Evolutionary conservation across 768 basidiomycete species (phyloP).

Genomic region (Boletus eberwhitei): DNA sequence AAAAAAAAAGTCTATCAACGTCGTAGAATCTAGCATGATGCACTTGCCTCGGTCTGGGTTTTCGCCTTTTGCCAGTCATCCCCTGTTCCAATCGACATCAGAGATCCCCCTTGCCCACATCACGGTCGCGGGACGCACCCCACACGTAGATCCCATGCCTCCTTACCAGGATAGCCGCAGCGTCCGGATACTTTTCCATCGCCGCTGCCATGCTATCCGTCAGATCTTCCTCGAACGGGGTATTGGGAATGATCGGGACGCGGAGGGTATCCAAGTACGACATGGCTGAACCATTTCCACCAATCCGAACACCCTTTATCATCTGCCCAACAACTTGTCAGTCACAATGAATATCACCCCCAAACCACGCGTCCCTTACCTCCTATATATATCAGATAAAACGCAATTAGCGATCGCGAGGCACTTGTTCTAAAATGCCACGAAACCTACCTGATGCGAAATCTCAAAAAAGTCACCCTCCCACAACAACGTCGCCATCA

Average conservation of each 20-base stretch:
- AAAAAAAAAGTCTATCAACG: background rate
- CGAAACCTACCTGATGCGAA: constrained; percentile 64
- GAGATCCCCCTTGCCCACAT: background rate
- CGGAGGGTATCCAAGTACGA: constrained; percentile 84
- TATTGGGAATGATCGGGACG: constrained; percentile 89
- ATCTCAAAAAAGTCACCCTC: constrained; percentile 68
- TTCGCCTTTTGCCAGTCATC: constrained; percentile 85
- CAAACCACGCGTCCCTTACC: constrained; percentile 20
- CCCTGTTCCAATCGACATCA: constrained; percentile 34
- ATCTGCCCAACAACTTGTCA: constrained; percentile 46
- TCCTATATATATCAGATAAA: constrained; percentile 43
- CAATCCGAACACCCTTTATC: constrained; percentile 85
- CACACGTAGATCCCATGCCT: constrained; percentile 84
- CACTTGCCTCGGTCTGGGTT: constrained; percentile 72
- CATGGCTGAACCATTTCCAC: constrained; percentile 70
- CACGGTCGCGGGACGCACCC: constrained; percentile 45
- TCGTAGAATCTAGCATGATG: background rate
- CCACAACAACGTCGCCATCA: constrained; percentile 84
- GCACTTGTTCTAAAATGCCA: background rate
- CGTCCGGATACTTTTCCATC: constrained; percentile 75
- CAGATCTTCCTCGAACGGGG: constrained; percentile 85
- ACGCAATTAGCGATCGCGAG: background rate
- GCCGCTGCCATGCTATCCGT: constrained; percentile 86
- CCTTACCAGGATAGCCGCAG: constrained; percentile 73
- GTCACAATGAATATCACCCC: background rate